Evolutionary conservation across 495 filamentous ascomycete species (phyloP).

Genomic region (Bacidia rubella): DNA sequence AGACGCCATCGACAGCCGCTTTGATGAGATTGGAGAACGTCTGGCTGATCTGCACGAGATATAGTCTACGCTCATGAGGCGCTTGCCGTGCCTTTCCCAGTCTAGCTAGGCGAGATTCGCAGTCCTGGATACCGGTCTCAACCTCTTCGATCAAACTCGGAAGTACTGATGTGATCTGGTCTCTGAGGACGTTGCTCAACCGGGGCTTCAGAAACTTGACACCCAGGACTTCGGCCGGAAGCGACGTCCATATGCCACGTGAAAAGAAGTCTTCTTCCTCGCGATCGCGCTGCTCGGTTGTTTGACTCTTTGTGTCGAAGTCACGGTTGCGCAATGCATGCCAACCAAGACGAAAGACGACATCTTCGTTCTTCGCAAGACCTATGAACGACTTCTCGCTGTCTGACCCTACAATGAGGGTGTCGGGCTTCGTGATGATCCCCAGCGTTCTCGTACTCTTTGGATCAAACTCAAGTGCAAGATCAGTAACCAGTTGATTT

Average conservation of each 20-base stretch:
- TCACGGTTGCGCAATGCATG: conserved; percentile 45
- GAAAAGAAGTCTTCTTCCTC: conserved; percentile 32
- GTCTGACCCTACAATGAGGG: conserved; percentile 21
- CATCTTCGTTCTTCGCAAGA: conserved; percentile 28
- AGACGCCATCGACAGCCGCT: conserved; percentile 40
- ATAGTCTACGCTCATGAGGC: conserved; percentile 35
- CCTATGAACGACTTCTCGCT: conserved; percentile 23
- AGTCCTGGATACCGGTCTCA: conserved; percentile 24
- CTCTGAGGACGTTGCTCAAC: conserved; percentile 43
- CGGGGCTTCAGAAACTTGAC: conserved; percentile 34
- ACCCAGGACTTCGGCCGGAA: conserved; percentile 30
- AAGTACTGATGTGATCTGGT: conserved; percentile 42
- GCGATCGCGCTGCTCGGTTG: conserved; percentile 20
- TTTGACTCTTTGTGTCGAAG: conserved; percentile 21
- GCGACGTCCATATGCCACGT: conserved; percentile 31
- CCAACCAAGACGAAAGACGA: conserved; percentile 30
- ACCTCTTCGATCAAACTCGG: conserved; percentile 48
- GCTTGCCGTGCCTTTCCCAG: conserved; percentile 38
- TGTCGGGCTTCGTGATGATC: conserved; percentile 17
- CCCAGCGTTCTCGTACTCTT: conserved; percentile 36
- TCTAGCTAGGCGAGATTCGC: conserved; percentile 23
- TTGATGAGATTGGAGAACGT: conserved; percentile 35
- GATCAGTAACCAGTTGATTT: conserved; percentile 40
- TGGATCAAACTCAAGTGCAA: conserved; percentile 65
- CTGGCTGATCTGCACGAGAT: conserved; percentile 40